Conservation (phyloP, 2,329 filamentous ascomycete species). For the Arthrobotrys musiformis region DNA sequence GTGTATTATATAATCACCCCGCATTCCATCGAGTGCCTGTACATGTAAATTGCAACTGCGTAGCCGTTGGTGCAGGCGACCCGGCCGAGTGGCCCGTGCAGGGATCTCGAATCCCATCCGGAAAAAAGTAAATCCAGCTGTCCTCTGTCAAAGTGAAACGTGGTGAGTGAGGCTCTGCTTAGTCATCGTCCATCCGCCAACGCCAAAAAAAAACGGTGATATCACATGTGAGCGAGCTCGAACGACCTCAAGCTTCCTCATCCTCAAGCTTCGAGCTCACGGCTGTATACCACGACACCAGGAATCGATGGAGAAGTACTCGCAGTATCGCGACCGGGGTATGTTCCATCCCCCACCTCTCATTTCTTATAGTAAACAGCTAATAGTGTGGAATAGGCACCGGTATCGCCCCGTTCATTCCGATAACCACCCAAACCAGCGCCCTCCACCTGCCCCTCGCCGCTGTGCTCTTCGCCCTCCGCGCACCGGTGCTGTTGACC, state of each 20-base stretch:
- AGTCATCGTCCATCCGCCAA: too few species aligned
- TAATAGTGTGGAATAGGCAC: slow-evolving; percentile 73
- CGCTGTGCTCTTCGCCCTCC: slow-evolving; percentile 79
- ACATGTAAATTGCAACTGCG: too few species aligned
- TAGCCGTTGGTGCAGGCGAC: slow-evolving; percentile 28
- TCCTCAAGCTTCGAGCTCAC: not conserved
- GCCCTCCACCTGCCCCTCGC: slow-evolving; percentile 73
- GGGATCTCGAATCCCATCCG: too few species aligned
- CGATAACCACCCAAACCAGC: slow-evolving; percentile 75
- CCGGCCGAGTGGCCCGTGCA: slow-evolving; percentile 23
- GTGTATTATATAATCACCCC: too few species aligned
- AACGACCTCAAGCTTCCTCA: not conserved
- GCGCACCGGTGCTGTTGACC: slow-evolving; percentile 79
- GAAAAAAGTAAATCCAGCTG: slow-evolving; percentile 54
- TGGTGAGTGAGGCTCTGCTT: slow-evolving; percentile 45
- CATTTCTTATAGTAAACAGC: too few species aligned
- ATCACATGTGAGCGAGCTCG: slow-evolving; percentile 55
- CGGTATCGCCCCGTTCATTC: slow-evolving; percentile 95
- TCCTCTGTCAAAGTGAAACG: slow-evolving; percentile 7
- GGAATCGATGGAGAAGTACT: slow-evolving; percentile 85
- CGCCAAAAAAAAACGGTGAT: slow-evolving; percentile 31
- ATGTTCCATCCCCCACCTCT: too few species aligned
- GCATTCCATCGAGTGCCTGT: too few species aligned
- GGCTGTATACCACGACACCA: not conserved
- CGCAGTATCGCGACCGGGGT: slow-evolving; percentile 91